Conservation (phyloP, 306 rosid genomes). For the Begonia peltatifolia region DNA sequence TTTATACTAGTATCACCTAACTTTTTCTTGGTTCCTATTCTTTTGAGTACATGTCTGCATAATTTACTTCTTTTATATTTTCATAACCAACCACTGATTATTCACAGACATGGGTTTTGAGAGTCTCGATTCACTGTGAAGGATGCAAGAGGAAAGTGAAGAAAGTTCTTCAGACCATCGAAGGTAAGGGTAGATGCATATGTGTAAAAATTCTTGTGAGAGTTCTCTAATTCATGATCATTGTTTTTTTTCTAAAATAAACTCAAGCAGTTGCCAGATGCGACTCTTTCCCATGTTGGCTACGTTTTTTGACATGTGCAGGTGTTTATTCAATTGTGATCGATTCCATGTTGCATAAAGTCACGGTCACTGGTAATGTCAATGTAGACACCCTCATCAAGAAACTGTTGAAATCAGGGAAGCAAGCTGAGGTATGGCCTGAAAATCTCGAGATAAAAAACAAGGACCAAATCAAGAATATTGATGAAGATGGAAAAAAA, state of each 20-base stretch:
- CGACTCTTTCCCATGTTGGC: neutral
- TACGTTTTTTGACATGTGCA: conserved; percentile 4
- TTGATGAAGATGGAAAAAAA: conserved; percentile 12
- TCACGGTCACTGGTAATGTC: conserved; percentile 76
- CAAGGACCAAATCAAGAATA: conserved; percentile 41
- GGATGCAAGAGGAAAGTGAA: conserved; percentile 80
- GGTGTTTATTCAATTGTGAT: conserved; percentile 65
- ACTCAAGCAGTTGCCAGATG: neutral
- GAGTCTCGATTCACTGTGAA: conserved; percentile 81
- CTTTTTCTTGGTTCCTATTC: no score
- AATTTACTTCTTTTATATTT: no score
- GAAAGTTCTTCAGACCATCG: conserved; percentile 71
- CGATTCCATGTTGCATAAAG: conserved; percentile 72
- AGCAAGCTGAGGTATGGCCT: conserved; percentile 63
- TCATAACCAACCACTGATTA: no score
- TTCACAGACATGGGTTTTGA: conserved; percentile 66
- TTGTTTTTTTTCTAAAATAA: neutral
- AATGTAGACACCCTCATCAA: conserved; percentile 53
- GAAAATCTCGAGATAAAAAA: conserved; percentile 28
- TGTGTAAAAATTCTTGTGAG: no score
- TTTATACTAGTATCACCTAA: neutral
- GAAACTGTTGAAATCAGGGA: conserved; percentile 70
- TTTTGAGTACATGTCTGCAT: no score
- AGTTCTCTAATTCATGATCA: neutral
- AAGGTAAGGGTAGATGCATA: conserved; percentile 19